Base-by-base conservation (phyloP, 31 red algal species). In the Bonnemaisonia californica region DNA sequence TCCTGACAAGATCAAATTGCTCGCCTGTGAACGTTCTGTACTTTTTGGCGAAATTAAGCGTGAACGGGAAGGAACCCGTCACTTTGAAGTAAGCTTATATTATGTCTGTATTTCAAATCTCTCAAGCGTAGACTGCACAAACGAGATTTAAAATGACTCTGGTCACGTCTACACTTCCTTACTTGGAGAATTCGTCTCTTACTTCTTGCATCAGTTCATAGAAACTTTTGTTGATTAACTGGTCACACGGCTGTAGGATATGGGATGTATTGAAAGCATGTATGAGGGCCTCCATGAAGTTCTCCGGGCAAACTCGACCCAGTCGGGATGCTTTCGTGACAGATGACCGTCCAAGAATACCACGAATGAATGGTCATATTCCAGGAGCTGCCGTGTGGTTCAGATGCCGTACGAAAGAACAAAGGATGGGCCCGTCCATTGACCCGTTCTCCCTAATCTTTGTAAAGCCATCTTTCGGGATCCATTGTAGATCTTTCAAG, bases 231-330 rank as follows among this genome's bases (percentile, higher is more conserved):
- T 61, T 61, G 16, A 61, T 61, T 29, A 7, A 4, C 16, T 18
- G 57, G 31, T 61, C 57, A 61, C 57, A 61, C 8, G 9, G 57
- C 16, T 61, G 57, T 13, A 61, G 57, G 35, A 69, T 13, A 29
- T 61, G 57, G 31, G 16, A 13, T 8, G 16, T 61, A 1, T 61
- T 61, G 16, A 29, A 23, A 13, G 16, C 57, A 18, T 61, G 26
- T 8, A 61, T 18, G 8, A 61, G 26, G 16, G 57, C 57, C 8
- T 61, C 0, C 8, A 18, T 61, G 8, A 22, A 22, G 26, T 5
- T 29, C 16, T 13, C 8, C 9, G 26, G 8, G 16, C 5, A 18
- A 5, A 18, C 31, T 13, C 4, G 26, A 61, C 9, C 57, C 5
- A 61, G 5, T 7, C 57, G 8, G 16, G 0, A 18, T 18, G 9